Base-by-base conservation (phyloP, 2,329 filamentous ascomycete species). In the Penicillium sp. region DNA sequence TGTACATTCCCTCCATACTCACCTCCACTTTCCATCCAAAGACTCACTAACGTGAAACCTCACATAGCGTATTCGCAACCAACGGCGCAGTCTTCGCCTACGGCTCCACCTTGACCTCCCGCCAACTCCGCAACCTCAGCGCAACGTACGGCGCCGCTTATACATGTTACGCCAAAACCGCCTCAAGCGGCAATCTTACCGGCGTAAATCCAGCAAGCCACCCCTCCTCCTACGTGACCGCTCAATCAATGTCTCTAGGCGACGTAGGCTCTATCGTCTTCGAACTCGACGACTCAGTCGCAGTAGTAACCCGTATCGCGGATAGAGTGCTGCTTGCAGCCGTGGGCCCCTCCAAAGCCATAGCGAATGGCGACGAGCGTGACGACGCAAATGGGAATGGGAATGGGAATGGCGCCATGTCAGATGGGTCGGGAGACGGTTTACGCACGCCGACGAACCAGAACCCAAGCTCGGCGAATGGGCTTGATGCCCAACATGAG, bases 251-350 rank as follows among this genome's bases (percentile, higher is more conserved):
- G 49, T 71, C 73, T 2, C 60, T 75, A 13, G 73, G 72, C 15
- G 70, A 74, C 46, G 72, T 75, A n/a, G 72, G 73, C 16, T 74
- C 73, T 3, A 75, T 75, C 41, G 70, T 74, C 42, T 75, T 75
- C 36, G 72, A 75, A 50, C 67, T 72, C 4, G 70, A 74, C 34
- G 68, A 72, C 46, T 64, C 66, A 6, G 72, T 74, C 21, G 72
- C 73, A 2, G 70, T 75, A 7, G 71, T 75, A 21, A 75, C 73
- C 28, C 66, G 65, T 18, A 70, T 75, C 46, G 73, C 72, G 28
- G 72, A 75, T 49, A 74, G 74, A 52, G 71, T 75, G 15, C 70
- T 75, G 16, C 65, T 75, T 16, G 73, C 73, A 5, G 72, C 70
- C 3, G 67, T 74, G 2, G 73, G 73, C 7, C 72, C 73, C 7